Evolutionary conservation across 2,329 filamentous ascomycete species (phyloP).

Genomic region (Rhynchosporium graminicola): DNA sequence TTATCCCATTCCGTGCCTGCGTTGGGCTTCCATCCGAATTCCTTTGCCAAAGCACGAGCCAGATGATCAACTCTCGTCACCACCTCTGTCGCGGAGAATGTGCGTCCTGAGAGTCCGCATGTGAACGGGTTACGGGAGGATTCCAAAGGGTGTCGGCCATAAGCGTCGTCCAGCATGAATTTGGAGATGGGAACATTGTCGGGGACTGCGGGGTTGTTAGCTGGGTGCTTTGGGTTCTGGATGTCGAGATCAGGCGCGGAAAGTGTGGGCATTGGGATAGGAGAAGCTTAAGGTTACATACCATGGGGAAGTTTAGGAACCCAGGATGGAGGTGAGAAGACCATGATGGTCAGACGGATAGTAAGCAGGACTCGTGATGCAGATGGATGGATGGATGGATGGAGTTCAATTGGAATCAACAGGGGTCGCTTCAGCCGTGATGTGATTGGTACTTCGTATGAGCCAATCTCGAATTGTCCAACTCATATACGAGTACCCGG

Average conservation of each 20-base stretch:
- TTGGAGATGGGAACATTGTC: slow-evolving; percentile 74
- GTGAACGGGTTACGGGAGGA: slow-evolving; percentile 72
- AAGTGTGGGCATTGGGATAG: background rate
- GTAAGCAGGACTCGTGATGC: background rate
- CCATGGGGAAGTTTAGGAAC: slow-evolving; percentile 59
- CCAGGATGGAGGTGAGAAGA: slow-evolving; percentile 62
- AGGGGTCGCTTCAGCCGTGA: background rate
- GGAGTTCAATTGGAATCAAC: background rate
- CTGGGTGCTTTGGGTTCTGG: background rate
- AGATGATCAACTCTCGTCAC: slow-evolving; percentile 66
- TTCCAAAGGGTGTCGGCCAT: slow-evolving; percentile 65
- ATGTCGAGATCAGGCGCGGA: no score
- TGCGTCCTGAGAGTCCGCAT: slow-evolving; percentile 71
- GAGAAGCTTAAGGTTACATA: slow-evolving; percentile 38
- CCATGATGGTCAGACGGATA: slow-evolving; percentile 33
- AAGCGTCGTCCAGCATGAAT: slow-evolving; percentile 73
- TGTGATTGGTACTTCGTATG: no score
- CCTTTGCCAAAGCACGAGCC: slow-evolving; percentile 67
- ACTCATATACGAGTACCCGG: no score
- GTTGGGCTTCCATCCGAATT: slow-evolving; percentile 70
- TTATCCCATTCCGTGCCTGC: slow-evolving; percentile 79
- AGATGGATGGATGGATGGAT: background rate
- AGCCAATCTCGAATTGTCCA: no score
- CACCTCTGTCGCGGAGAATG: slow-evolving; percentile 64
- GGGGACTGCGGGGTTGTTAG: slow-evolving; percentile 2